Evolutionary conservation across 2,329 filamentous ascomycete genomes (phyloP), one percentile per base, ranked within the genome.

Genomic region (Domatiomyces catenatus): DNA sequence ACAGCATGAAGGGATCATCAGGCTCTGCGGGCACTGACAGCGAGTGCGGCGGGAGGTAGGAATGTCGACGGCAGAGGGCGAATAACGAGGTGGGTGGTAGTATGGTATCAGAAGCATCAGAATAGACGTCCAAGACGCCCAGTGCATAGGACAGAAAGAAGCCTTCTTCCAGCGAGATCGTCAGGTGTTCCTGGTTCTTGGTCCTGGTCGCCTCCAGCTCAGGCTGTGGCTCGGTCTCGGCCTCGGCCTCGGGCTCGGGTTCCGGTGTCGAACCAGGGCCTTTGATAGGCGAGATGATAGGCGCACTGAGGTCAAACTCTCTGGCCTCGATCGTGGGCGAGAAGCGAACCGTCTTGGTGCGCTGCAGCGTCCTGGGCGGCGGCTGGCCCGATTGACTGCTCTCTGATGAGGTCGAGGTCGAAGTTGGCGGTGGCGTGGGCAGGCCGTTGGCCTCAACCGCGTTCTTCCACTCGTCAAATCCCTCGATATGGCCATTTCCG

Each of bases 101-200:
- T 1, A 68, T 61, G 3, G 61, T 60, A 22, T 67, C 64, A 36
- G 52, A 58, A 24, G 63, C 57, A 46, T 68, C 63, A 17, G 56
- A 54, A 53, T 63, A 69, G 10, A 96, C 73, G 2, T 74, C 68
- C 7, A 98, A 74, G 3, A 77, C 77, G 0, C 90, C 90, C 1
- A 98, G 72, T 0, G 76, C 83, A 63, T 93, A 96, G 3, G 73
- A 74, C 8, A 98, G 75, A 64, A 94, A 98, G 67, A 96, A 93
- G 0, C 88, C 83, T 67, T 98, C 92, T 65, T 95, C 88, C 0
- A 83, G 76, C 2, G 83, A 88, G 7, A 98, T 74, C 63, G 96
- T 92, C n/a, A 95, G 79, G 62, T 95, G 88, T 61, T 98, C 92
- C 68, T 84, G 67, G 69, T 79, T 69, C 50, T 71, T 59, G 18